phyloP scores from a whole-genome alignment of 1,284 basidiomycete genomes.

The Ustilago shanxiensis region DNA sequence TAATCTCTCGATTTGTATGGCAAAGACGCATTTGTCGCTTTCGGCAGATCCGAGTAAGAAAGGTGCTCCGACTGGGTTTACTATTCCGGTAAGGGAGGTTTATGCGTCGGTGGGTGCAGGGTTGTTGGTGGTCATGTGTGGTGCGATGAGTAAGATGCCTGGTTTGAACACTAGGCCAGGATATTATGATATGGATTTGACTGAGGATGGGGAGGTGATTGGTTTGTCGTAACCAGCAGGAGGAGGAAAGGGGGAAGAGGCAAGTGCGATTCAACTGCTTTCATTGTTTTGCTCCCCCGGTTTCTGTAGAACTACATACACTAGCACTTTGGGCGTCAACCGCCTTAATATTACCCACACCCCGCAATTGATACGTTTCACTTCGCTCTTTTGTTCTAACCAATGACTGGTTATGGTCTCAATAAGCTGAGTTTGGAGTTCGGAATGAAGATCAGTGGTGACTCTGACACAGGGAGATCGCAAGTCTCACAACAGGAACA shows the following conservation, averaged over 20 bases:
- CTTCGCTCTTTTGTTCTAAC: background rate
- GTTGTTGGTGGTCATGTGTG: slow-evolving; percentile 88
- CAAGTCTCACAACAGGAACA: background rate
- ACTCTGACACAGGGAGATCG: too few species aligned
- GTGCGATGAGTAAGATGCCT: slow-evolving; percentile 87
- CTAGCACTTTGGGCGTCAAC: slow-evolving; percentile 19
- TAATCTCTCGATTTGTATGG: slow-evolving; percentile 86
- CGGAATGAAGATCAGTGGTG: too few species aligned
- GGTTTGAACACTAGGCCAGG: slow-evolving; percentile 93
- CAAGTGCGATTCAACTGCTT: slow-evolving; percentile 43
- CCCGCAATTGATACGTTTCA: background rate
- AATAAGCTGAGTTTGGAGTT: too few species aligned
- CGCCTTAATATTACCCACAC: slow-evolving; percentile 17
- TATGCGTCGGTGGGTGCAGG: slow-evolving; percentile 91
- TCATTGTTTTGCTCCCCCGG: background rate
- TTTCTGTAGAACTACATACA: background rate
- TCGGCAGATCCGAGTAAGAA: slow-evolving; percentile 63
- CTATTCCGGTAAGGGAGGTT: slow-evolving; percentile 89
- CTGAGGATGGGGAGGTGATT: slow-evolving; percentile 70
- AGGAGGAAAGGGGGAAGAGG: too few species aligned
- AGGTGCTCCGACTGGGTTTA: slow-evolving; percentile 75
- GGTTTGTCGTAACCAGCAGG: slow-evolving; percentile 70
- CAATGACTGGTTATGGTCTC: too few species aligned
- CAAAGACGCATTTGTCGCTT: slow-evolving; percentile 81
- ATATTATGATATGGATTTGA: slow-evolving; percentile 67